These are phyloP conservation scores for Choiromyces venosus DNA, from an alignment of 495 filamentous ascomycete species.

Conservation along the genomic window DNA sequence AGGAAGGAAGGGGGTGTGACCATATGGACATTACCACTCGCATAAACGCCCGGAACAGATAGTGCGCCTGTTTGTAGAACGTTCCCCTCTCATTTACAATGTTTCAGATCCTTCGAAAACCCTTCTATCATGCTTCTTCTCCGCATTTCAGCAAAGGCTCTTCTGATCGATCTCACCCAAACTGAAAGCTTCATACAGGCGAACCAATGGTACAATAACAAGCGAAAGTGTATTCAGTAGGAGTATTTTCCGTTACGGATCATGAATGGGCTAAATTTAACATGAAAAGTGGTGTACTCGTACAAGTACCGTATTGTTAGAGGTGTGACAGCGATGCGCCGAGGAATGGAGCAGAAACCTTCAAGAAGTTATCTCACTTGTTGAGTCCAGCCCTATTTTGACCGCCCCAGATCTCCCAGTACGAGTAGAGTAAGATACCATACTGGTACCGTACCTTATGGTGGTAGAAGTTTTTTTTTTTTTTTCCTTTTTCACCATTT, in stretches of 20 bases:
- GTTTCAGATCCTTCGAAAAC: constrained; percentile 25
- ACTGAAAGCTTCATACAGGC: not conserved
- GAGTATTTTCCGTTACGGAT: not conserved
- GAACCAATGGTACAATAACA: not conserved
- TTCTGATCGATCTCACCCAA: constrained; percentile 1
- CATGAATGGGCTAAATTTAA: not conserved
- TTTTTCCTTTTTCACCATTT: not conserved
- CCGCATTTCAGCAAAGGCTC: constrained; percentile 5
- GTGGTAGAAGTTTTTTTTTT: not conserved
- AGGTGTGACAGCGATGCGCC: not conserved
- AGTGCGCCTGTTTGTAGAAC: not conserved
- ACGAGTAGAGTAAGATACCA: no score
- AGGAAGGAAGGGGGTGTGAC: not conserved
- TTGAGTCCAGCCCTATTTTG: not conserved
- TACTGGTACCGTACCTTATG: not conserved
- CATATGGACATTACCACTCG: not conserved
- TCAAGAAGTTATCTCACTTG: not conserved
- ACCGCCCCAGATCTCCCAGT: not conserved
- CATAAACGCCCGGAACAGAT: constrained; percentile 4
- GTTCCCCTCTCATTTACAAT: not conserved
- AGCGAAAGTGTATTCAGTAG: not conserved
- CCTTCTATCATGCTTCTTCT: constrained; percentile 26
- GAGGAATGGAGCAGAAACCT: not conserved
- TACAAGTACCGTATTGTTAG: not conserved
- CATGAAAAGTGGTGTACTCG: not conserved